Evolutionary conservation across 2,329 filamentous ascomycete species (phyloP), one percentile per base, ranked within the genome.

Genomic region (Plenodomus tracheiphilus): DNA sequence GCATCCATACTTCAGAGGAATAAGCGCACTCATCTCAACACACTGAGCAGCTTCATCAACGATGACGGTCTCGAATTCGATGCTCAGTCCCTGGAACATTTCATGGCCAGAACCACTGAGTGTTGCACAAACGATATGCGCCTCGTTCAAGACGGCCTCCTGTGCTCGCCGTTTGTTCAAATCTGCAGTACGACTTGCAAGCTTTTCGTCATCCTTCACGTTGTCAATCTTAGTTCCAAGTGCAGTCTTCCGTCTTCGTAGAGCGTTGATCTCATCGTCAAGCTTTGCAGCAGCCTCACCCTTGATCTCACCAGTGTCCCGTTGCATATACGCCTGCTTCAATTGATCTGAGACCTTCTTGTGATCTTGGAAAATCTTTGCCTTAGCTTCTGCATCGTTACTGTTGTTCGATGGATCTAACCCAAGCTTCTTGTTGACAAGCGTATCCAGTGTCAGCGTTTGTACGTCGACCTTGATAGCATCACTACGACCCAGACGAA

Each of bases 21-120:
- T 99, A 39, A 99, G 81, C 11, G 94, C 94, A 66, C 91, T 96
- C 67, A 99, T 82, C 75, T 99, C 94, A 53, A 99, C 95, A 71
- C 93, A 99, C 79, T 99, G 94, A 15, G 94, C 94, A 3, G 94
- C 94, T 75, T 99, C 94, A 64, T 99, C 94, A 56, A 99, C 97
- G 61, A 99, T 89, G 58, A 99, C 94, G 0, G 94, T 97, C 74
- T 99, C 94, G 60, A 99, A 99, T 71, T 99, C 94, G 43, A 99
- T 91, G 62, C 89, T 92, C 47, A 99, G 76, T 61, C 87, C 88
- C 73, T 93, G 91, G 76, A 99, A 96, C 85, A 97, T 96, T 59
- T 99, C 94, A 66, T 99, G 95, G 3, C 94, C 94, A 71, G 88
- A 93, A 64, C 93, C 94, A 71, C 92, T 97, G 41, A 99, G 84